Evolutionary conservation across 2,329 filamentous ascomycete species (phyloP).

Genomic region (Tolypocladium ovalisporum): DNA sequence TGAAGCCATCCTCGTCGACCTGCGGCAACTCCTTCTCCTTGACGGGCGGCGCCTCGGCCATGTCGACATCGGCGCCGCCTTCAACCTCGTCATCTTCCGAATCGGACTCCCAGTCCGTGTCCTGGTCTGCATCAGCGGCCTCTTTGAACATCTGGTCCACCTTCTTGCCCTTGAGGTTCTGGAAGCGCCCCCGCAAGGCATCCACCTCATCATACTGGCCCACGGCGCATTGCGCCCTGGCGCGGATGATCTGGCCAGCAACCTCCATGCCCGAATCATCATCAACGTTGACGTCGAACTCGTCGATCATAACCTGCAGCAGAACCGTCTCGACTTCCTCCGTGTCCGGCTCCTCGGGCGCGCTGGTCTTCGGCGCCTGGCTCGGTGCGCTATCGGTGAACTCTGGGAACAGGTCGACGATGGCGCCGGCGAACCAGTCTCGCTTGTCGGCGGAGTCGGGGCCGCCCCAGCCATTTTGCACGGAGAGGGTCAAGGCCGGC

Average conservation of each 20-base stretch:
- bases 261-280: constrained; percentile 74
- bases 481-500: constrained; percentile 78
- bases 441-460: constrained; percentile 76
- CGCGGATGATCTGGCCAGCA: constrained; percentile 58
- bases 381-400: constrained; percentile 34
- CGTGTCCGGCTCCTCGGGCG: constrained; percentile 47
- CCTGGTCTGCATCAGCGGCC: constrained; percentile 43
- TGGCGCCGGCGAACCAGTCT: constrained; percentile 87
- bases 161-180: constrained; percentile 48
- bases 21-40: constrained; percentile 59
- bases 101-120: constrained; percentile 51
- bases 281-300: constrained; percentile 88
- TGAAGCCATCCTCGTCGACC: constrained; percentile 75
- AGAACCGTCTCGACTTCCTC: constrained; percentile 77
- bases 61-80: constrained; percentile 48
- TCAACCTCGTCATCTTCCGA: constrained; percentile 49
- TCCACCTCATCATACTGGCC: constrained; percentile 58
- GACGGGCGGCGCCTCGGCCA: constrained; percentile 58
- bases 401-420: constrained; percentile 70
- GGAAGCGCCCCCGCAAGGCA: constrained; percentile 51
- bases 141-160: constrained; percentile 42
- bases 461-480: constrained; percentile 81
- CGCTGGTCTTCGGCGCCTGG: constrained; percentile 14
- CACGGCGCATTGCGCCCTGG: constrained; percentile 52
- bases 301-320: constrained; percentile 85